These are phyloP conservation scores for Xylaria sp. DNA, from an alignment of 2,329 filamentous ascomycete species.

Conservation along the genomic window DNA sequence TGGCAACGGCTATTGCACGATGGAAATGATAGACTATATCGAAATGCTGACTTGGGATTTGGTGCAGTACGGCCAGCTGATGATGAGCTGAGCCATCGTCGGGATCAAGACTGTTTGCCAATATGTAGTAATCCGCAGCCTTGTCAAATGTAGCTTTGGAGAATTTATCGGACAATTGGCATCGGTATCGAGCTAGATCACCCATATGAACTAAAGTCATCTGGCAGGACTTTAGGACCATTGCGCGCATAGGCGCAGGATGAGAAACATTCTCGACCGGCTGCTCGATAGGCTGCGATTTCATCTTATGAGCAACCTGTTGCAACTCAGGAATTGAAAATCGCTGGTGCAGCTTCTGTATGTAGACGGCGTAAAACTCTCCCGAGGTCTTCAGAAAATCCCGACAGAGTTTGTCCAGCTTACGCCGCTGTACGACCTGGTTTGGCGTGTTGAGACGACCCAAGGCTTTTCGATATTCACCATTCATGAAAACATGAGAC, in stretches of 20 bases:
- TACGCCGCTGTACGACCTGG: conserved; percentile 73
- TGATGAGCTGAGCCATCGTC: conserved; percentile 85
- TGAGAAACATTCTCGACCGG: conserved; percentile 57
- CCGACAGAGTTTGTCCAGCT: conserved; percentile 82
- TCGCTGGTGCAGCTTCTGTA: conserved; percentile 76
- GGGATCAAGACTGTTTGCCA: conserved; percentile 83
- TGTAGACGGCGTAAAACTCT: conserved; percentile 87
- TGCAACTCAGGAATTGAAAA: conserved; percentile 65
- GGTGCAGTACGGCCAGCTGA: conserved; percentile 87
- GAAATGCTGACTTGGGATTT: conserved; percentile 81
- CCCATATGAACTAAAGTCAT: conserved; percentile 86
- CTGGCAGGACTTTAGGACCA: conserved; percentile 79
- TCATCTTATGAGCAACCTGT: conserved; percentile 56
- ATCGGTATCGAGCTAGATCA: conserved; percentile 88
- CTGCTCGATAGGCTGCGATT: conserved; percentile 56
- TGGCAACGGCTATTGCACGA: conserved; percentile 77
- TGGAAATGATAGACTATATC: conserved; percentile 91
- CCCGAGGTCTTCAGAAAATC: conserved; percentile 89
- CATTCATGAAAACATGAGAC: conserved; percentile 80
- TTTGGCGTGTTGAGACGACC: conserved; percentile 63
- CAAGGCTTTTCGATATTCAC: conserved; percentile 77
- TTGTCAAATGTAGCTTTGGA: conserved; percentile 78
- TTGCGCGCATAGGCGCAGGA: conserved; percentile 59
- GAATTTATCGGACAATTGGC: conserved; percentile 73
- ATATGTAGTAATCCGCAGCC: conserved; percentile 83